A percentile compares a stretch with the other conserved stretches of the same genome.
Conservation (phyloP, 1,284 basidiomycete species). For the Lentinus polychrous region DNA sequence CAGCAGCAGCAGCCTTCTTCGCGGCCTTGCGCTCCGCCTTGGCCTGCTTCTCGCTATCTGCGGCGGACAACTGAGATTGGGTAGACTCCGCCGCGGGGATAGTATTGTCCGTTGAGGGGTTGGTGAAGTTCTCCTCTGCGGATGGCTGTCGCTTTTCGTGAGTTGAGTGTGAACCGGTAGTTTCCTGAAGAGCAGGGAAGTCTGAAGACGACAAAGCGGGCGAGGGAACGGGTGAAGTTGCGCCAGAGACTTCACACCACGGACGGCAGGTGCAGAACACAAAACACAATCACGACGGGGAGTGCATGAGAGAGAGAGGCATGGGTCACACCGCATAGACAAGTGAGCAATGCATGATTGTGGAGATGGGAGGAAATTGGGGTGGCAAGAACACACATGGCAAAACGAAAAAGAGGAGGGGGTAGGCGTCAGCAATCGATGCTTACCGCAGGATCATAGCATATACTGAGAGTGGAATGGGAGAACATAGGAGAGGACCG, state of each 20-base stretch:
- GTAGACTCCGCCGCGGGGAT: too few species aligned
- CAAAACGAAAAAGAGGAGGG: constrained; percentile 14
- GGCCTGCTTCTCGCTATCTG: constrained; percentile 34
- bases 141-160: not conserved
- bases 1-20: constrained; percentile 55
- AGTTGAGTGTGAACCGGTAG: not conserved
- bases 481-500: constrained; percentile 1
- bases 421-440: constrained; percentile 29
- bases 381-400: not conserved
- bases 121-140: too few species aligned
- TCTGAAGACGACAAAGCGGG: constrained; percentile 56
- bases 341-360: not conserved
- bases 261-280: constrained; percentile 11
- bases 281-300: constrained; percentile 1
- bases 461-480: constrained; percentile 3
- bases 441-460: constrained; percentile 22
- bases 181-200: constrained; percentile 47
- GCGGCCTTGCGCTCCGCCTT: constrained; percentile 49
- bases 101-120: not conserved
- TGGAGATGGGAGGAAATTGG: constrained; percentile 6
- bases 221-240: constrained; percentile 39
- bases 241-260: constrained; percentile 38
- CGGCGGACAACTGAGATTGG: constrained; percentile 9
- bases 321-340: not conserved
- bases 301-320: not conserved